Base-by-base conservation (phyloP, 495 filamentous ascomycete genomes). In the Neurospora sp. region DNA sequence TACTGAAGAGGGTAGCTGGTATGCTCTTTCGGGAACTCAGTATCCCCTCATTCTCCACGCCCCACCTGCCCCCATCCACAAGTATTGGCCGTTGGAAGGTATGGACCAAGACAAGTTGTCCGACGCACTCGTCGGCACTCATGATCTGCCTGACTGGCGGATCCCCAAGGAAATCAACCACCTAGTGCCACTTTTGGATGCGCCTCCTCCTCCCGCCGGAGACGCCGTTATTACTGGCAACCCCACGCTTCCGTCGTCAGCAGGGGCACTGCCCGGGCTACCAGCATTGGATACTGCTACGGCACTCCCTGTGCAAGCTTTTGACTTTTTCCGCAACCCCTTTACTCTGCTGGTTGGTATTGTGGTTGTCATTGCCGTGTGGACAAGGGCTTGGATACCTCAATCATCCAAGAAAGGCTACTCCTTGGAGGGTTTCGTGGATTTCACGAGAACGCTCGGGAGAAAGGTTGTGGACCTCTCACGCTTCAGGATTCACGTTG, bases 1-100 rank as follows among this genome's bases (percentile, higher is more conserved):
- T 71, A 98, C 93, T 9, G 88, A 92, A 74, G 85, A 85, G 44
- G 94, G 94, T 44, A 91, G 93, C 73, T 98, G 94, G 93, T 99
- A 95, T 81, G 96, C 94, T 20, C 88, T 99, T 81, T 97, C 96
- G 0, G 95, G 96, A 70, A 88, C 81, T 71, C 91, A 89, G 5
- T 99, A 97, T 76, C 96, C 96, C n/a, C 80, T 92, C 9, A 91
- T 95, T 27, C 90, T 94, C 11, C 88, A 92, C 31, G 88, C 89
- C 6, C 90, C 91, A 5, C 81, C 84, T 73, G 94, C 94, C 1
- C 85, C 86, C 70, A 89, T 89, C 75, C 89, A 91, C 73, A 84
- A 35, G 85, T 46, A 84, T 87, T 69, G 91, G 91, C 48, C 89
- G 87, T 80, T 79, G 80, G 79, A 76, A 80, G 10, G 70, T 16